Percentiles rank a stretch among this genome's conserved stretches.
These are phyloP conservation scores for Salix udensis DNA, from an alignment of 345 rosid genomes.

Conservation along the genomic window DNA sequence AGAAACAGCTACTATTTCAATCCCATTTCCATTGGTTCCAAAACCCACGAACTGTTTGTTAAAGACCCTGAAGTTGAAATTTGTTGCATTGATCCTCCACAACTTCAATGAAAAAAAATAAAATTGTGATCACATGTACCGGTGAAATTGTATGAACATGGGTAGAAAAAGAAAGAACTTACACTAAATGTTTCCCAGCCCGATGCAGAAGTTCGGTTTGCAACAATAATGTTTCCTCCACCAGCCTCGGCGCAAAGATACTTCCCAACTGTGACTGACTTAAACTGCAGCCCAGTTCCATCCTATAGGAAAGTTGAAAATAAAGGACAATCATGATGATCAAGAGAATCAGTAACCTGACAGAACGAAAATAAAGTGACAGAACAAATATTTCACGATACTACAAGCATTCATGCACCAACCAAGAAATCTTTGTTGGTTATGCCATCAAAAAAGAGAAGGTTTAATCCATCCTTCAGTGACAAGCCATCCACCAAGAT, in stretches of 20 bases:
- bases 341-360: neutral
- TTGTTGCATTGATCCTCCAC: constrained; percentile 52
- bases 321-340: neutral
- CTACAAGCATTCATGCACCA: neutral
- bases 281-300: constrained; percentile 51
- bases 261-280: constrained; percentile 49
- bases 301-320: constrained; percentile 30
- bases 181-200: constrained; percentile 65
- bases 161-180: neutral
- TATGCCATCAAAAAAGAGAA: constrained; percentile 61
- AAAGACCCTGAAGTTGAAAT: constrained; percentile 47
- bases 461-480: constrained; percentile 73
- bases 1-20: constrained; percentile 34
- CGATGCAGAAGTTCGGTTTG: constrained; percentile 45
- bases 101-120: constrained; percentile 25
- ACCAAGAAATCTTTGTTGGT: constrained; percentile 62
- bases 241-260: constrained; percentile 52
- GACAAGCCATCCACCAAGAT: constrained; percentile 70
- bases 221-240: constrained; percentile 53
- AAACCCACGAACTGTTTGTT: constrained; percentile 45
- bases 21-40: constrained; percentile 25
- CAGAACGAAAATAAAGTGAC: neutral
- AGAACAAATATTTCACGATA: neutral
- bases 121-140: neutral
- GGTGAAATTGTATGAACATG: too few relatives aligned